Percentiles rank a stretch among this genome's conserved stretches.
Evolutionary conservation across 2,329 filamentous ascomycete species (phyloP).

Genomic region (Apiospora kogelbergensis): DNA sequence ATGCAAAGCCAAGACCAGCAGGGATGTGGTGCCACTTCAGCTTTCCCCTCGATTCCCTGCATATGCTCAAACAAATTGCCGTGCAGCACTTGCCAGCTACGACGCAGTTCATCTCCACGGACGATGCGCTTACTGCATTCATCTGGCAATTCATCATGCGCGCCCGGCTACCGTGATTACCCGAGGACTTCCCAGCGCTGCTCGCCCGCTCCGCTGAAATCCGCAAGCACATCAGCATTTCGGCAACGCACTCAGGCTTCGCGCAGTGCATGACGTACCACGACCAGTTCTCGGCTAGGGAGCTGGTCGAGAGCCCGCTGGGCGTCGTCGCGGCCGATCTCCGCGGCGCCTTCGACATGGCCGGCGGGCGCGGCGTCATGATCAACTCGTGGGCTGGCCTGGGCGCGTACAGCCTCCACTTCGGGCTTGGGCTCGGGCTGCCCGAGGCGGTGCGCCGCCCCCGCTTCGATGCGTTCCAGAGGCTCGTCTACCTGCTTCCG

Average conservation of each 20-base stretch:
- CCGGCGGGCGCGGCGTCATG: no score
- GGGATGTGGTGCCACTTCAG: slow-evolving; percentile 8
- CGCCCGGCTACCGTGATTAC: slow-evolving; percentile 38
- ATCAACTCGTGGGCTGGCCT: slow-evolving; percentile 56
- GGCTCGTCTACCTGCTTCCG: slow-evolving; percentile 51
- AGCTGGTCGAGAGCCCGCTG: background rate
- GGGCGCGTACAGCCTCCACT: slow-evolving; percentile 44
- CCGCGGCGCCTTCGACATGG: no score
- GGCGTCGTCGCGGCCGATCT: background rate
- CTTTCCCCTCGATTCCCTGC: background rate
- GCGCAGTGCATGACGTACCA: slow-evolving; percentile 43
- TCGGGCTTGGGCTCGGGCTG: slow-evolving; percentile 43
- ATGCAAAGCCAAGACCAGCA: no score
- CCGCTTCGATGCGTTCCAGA: slow-evolving; percentile 42
- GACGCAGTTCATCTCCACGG: slow-evolving; percentile 47
- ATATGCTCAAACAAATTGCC: background rate
- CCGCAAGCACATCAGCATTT: slow-evolving; percentile 40
- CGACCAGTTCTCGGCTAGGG: slow-evolving; percentile 15
- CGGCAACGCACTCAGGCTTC: slow-evolving; percentile 46
- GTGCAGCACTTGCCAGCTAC: background rate
- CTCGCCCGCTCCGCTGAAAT: slow-evolving; percentile 51
- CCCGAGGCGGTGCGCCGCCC: slow-evolving; percentile 50
- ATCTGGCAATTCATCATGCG: slow-evolving; percentile 47
- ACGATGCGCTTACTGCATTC: slow-evolving; percentile 52
- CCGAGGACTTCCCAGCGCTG: slow-evolving; percentile 22